Evolutionary conservation across 83 land plant genomes (phyloP).

Genomic region (Picea abies): DNA sequence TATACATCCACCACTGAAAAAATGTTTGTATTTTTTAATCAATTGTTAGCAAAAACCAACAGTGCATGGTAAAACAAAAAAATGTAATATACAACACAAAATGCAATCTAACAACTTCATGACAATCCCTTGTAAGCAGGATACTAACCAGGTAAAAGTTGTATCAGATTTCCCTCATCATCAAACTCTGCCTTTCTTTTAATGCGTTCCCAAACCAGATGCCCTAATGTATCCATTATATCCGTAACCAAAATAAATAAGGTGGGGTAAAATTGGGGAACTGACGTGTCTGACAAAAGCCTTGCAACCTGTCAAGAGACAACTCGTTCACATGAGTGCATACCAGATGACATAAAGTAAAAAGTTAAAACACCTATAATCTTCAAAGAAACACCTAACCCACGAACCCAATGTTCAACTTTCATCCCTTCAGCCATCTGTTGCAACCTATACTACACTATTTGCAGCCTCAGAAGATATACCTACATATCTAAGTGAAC

Average conservation of each 20-base stretch:
- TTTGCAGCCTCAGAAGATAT: background rate
- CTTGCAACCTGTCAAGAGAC: constrained; percentile 68
- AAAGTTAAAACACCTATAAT: background rate
- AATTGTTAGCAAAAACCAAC: background rate
- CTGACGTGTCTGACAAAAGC: constrained; percentile 85
- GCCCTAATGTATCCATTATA: constrained; percentile 81
- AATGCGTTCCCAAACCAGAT: constrained; percentile 87
- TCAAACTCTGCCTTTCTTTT: constrained; percentile 71
- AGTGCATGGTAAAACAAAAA: background rate
- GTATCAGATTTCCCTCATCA: constrained; percentile 57
- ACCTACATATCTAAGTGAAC: background rate
- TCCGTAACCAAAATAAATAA: constrained; percentile 78
- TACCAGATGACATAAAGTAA: background rate
- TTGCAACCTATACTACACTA: background rate
- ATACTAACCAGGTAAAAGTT: constrained; percentile 52
- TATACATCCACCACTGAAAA: too few species aligned
- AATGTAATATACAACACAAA: background rate
- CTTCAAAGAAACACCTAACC: background rate
- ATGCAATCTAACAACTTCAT: background rate
- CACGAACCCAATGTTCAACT: background rate
- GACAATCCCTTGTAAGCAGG: background rate
- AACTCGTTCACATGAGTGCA: background rate
- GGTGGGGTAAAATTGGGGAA: constrained; percentile 78
- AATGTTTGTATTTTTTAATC: background rate
- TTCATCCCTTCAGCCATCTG: background rate